A percentile compares a stretch with the other conserved stretches of the same genome.
phyloP scores from a whole-genome alignment of 768 basidiomycete genomes.

The Lyophyllum atratum region DNA sequence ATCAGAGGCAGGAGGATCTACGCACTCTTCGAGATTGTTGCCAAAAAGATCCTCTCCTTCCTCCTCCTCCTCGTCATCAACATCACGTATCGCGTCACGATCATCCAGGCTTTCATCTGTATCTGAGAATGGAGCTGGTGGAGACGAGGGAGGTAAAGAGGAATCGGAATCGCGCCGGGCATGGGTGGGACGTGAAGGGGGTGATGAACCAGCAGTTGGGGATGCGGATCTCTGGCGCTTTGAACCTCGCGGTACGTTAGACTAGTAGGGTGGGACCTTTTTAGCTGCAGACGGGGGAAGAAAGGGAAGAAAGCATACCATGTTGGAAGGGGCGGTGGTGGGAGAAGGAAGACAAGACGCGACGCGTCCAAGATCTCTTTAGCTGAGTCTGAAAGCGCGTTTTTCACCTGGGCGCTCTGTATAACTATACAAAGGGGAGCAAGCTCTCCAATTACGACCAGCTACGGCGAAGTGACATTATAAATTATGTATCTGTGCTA shows the following conservation, averaged over 20 bases:
- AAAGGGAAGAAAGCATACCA: conserved; percentile 34
- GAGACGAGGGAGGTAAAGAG: conserved; percentile 85
- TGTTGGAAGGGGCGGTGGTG: conserved; percentile 20
- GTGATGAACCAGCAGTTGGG: conserved; percentile 52
- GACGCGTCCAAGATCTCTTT: conserved; percentile 42
- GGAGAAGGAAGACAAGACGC: conserved; percentile 28
- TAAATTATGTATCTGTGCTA: too few species aligned
- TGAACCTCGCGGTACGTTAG: conserved; percentile 43
- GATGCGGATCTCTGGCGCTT: conserved; percentile 68
- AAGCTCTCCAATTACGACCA: too few species aligned
- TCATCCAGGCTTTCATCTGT: conserved; percentile 81
- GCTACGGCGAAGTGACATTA: too few species aligned
- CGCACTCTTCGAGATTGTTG: conserved; percentile 74
- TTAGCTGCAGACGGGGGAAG: background rate
- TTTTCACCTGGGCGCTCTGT: background rate
- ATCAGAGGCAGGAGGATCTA: conserved; percentile 4
- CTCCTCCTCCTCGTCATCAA: conserved; percentile 75
- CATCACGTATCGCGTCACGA: conserved; percentile 62
- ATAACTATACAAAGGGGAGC: too few species aligned
- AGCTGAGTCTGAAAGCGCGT: conserved; percentile 46
- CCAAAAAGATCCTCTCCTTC: conserved; percentile 94
- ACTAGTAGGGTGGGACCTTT: background rate
- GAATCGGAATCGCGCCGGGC: conserved; percentile 63
- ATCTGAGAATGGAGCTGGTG: conserved; percentile 82
- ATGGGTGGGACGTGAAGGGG: conserved; percentile 41